These are phyloP conservation scores for Aspergillus olivimuriae DNA, from an alignment of 495 filamentous ascomycete genomes.

Conservation along the genomic window DNA sequence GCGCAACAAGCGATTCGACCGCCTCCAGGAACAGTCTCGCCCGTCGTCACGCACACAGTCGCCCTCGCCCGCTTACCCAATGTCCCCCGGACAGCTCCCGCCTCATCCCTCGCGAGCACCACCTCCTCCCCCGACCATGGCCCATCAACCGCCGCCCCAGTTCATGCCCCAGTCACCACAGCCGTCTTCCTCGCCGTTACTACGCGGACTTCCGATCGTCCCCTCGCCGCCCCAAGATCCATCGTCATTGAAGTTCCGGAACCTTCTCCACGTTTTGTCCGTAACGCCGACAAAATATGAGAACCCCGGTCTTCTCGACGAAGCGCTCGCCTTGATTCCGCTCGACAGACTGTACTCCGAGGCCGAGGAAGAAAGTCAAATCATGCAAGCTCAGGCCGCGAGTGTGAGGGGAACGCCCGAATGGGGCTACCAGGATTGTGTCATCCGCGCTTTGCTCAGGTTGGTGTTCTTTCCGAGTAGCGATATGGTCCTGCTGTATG, in stretches of 20 bases:
- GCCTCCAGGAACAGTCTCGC: slow-evolving; percentile 55
- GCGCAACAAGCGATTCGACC: slow-evolving; percentile 70
- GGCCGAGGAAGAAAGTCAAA: slow-evolving; percentile 86
- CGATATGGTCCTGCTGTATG: background rate
- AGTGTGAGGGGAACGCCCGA: slow-evolving; percentile 77
- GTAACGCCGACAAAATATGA: slow-evolving; percentile 87
- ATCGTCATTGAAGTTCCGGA: slow-evolving; percentile 74
- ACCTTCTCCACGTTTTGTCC: slow-evolving; percentile 73
- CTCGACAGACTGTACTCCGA: slow-evolving; percentile 89
- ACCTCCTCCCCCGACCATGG: slow-evolving; percentile 30
- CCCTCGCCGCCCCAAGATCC: slow-evolving; percentile 72
- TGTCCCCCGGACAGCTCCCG: slow-evolving; percentile 20
- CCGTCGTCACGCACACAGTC: slow-evolving; percentile 49
- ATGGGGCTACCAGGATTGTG: slow-evolving; percentile 99
- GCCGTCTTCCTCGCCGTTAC: slow-evolving; percentile 53
- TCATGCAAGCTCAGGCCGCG: slow-evolving; percentile 78
- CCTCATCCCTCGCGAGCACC: slow-evolving; percentile 38
- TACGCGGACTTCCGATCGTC: slow-evolving; percentile 72
- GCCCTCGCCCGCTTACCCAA: slow-evolving; percentile 27
- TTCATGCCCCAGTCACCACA: slow-evolving; percentile 32
- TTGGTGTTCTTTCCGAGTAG: slow-evolving; percentile 15
- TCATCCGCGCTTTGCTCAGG: slow-evolving; percentile 84
- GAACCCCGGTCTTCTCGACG: slow-evolving; percentile 92
- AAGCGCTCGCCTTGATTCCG: slow-evolving; percentile 79
- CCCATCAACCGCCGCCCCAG: slow-evolving; percentile 18